Base-by-base conservation (phyloP, 345 rosid genomes). In the Syzygium jambos region DNA sequence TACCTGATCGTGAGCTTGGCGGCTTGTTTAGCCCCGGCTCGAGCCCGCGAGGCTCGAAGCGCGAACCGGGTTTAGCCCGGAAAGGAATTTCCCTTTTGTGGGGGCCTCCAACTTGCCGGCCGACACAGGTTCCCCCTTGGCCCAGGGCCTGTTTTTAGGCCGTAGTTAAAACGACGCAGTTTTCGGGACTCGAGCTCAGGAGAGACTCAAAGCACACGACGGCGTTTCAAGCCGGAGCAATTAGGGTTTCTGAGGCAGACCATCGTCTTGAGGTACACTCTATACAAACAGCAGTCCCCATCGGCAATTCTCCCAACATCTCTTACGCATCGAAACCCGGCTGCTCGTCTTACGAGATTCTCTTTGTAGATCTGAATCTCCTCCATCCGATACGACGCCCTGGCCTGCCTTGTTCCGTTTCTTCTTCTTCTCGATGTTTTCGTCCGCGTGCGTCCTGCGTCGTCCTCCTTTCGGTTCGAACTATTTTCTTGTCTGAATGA, bases 31-130 rank as follows among this genome's bases (percentile, higher is more conserved):
- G 13, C 25, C 22, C 46, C 3, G 1, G 41, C 22, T 29, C 43
- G 0, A 0, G 78, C 78, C 11, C 11, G 21, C 3, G 4, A 30
- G 43, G 22, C 6, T 0, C 23, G 2, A 17, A 17, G 43, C 6
- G 7, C 25, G 38, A 34, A 34, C 10, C 5, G 46, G 46, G 46
- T 43, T 34, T 11, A 9, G 41, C 80, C 38, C 2, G 46, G 49
- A 9, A 0, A 0, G 0, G 80, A 19, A 73, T 19, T 68, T 68
- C 49, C 46, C 49, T 19, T n/a, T 34, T 19, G 78, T 16, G 78
- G 46, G 49, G 80, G 7, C 46, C 46, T 34, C 3, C 13, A 7
- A 17, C 25, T 73, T 73, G 7, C 46, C 46, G 46, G 1, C 80
- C 49, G 4, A 73, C 46, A 73, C 19, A 4, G 46, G 80, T n/a